A percentile compares a stretch with the other conserved stretches of the same genome.
Evolutionary conservation across 2,329 filamentous ascomycete genomes (phyloP).

Genomic region (Acephala macrosclerotiorum): DNA sequence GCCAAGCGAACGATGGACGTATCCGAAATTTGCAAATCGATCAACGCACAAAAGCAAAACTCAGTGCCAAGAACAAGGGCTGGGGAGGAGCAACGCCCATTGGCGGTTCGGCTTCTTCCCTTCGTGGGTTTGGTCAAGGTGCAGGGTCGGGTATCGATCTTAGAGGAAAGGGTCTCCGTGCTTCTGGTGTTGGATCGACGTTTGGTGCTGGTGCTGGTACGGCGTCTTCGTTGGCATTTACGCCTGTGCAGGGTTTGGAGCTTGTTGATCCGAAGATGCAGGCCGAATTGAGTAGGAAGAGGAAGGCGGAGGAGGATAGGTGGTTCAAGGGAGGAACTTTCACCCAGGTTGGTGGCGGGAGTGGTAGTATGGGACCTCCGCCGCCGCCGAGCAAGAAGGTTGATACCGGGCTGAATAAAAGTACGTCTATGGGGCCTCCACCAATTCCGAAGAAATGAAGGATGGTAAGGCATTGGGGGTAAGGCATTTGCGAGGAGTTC

Average conservation of each 20-base stretch:
- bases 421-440: constrained; percentile 41
- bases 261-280: constrained; percentile 92
- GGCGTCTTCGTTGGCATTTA: constrained; percentile 89
- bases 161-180: constrained; percentile 75
- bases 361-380: constrained; percentile 78
- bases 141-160: constrained; percentile 71
- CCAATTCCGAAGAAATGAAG: constrained; percentile 39
- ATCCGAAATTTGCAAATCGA: constrained; percentile 91
- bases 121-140: constrained; percentile 77
- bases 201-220: constrained; percentile 73
- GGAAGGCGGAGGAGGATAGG: constrained; percentile 91
- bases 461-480: neutral
- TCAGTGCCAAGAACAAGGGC: constrained; percentile 94
- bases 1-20: constrained; percentile 84
- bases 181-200: constrained; percentile 80
- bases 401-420: constrained; percentile 62
- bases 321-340: constrained; percentile 99
- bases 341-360: constrained; percentile 75
- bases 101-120: constrained; percentile 77
- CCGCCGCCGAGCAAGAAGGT: constrained; percentile 70
- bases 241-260: constrained; percentile 92
- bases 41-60: constrained; percentile 88
- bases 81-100: constrained; percentile 79
- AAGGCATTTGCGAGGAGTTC: neutral
- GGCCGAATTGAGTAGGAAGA: constrained; percentile 86